Evolutionary conservation across 78 protist genomes (phyloP).

Genomic region (Paulinella micropora): DNA sequence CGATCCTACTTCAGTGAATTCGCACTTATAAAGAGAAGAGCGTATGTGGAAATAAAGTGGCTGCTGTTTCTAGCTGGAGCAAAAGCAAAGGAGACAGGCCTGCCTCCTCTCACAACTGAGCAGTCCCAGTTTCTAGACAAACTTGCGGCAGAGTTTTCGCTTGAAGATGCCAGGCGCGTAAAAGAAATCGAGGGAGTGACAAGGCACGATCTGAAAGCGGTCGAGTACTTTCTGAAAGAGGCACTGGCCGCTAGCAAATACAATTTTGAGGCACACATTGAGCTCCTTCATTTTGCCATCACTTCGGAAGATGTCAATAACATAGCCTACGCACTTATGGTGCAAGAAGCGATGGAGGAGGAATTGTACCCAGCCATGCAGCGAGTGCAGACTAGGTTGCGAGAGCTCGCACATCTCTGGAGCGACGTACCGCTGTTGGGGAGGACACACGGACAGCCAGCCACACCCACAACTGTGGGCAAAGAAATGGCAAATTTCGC

Average conservation of each 20-base stretch:
- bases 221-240: constrained; percentile 61
- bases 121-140: too few species aligned
- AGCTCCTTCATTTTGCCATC: constrained; percentile 16
- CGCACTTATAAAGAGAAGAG: neutral
- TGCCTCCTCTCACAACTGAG: too few species aligned
- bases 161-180: constrained; percentile 4
- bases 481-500: constrained; percentile 41
- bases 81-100: too few species aligned
- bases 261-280: neutral
- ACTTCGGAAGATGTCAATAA: constrained; percentile 25
- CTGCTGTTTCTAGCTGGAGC: too few species aligned
- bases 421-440: constrained; percentile 63
- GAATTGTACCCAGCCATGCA: neutral
- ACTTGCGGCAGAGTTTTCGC: neutral
- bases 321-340: constrained; percentile 14
- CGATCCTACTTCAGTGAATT: neutral
- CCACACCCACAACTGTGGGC: constrained; percentile 76
- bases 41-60: too few species aligned
- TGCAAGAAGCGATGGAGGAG: neutral
- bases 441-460: constrained; percentile 75
- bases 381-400: neutral
- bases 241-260: too few species aligned
- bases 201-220: constrained; percentile 71
- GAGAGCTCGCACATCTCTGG: neutral
- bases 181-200: constrained; percentile 60